Conservation (phyloP, 1,284 basidiomycete species). For the Trametes versicolor region DNA sequence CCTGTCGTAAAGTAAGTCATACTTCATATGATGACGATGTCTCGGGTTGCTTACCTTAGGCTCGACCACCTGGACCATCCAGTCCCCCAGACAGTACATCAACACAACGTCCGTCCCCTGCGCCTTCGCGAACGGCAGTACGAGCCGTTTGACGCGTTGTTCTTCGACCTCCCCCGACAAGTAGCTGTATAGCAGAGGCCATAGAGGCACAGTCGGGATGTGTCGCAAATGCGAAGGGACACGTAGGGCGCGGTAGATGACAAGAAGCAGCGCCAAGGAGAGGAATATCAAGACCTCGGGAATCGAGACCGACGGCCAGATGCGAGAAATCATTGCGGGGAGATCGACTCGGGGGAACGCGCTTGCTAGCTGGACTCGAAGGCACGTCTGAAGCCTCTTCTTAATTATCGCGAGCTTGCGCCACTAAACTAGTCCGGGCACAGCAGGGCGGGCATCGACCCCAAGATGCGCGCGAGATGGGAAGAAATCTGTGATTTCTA, state of each 20-base stretch:
- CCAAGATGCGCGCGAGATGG: too few relatives aligned
- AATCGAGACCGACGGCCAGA: conserved; percentile 3
- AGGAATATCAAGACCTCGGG: conserved; percentile 16
- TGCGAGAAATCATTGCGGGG: background rate
- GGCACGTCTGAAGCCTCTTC: background rate
- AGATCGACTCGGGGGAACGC: background rate
- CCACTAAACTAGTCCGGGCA: too few relatives aligned
- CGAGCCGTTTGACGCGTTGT: conserved; percentile 33
- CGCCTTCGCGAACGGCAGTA: conserved; percentile 38
- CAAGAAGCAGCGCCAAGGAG: conserved; percentile 10
- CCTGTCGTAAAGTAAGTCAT: conserved; percentile 2
- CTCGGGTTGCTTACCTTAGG: conserved; percentile 29
- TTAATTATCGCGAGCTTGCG: too few relatives aligned
- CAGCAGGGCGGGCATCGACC: too few relatives aligned
- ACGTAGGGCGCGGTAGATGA: conserved; percentile 18
- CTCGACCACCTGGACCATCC: conserved; percentile 41
- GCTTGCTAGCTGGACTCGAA: background rate
- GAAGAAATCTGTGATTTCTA: too few relatives aligned
- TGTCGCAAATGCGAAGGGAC: conserved; percentile 37
- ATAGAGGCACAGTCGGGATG: conserved; percentile 35
- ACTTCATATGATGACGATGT: too few relatives aligned
- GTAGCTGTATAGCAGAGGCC: conserved; percentile 36
- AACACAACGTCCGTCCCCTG: conserved; percentile 33
- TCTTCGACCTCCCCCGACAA: conserved; percentile 37
- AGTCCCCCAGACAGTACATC: conserved; percentile 38